These are phyloP conservation scores for Ascochyta koolunga DNA, from an alignment of 2,329 filamentous ascomycete genomes.

Conservation along the genomic window DNA sequence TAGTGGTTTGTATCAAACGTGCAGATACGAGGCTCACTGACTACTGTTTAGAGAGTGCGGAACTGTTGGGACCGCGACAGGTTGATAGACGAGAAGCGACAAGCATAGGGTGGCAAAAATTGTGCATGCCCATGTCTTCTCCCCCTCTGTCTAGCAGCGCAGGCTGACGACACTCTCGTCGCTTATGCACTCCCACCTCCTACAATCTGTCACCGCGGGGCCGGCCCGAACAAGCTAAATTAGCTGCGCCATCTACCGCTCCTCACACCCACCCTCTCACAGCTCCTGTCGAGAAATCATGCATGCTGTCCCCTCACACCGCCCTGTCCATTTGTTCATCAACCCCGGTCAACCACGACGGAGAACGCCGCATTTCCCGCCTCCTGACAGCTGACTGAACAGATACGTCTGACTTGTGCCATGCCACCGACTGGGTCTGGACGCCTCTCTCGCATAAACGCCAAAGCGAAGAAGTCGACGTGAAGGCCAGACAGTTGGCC, in stretches of 20 bases:
- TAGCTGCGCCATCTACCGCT: neutral
- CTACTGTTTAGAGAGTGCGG: neutral
- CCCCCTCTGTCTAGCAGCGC: neutral
- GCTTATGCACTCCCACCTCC: neutral
- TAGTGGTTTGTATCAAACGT: neutral
- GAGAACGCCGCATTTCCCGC: no score
- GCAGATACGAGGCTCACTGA: conserved; percentile 1
- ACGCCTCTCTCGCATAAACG: neutral
- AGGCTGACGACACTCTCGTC: neutral
- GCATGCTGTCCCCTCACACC: neutral
- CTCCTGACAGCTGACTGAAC: neutral
- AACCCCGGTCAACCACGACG: neutral
- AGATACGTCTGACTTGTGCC: neutral
- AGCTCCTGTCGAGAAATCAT: neutral
- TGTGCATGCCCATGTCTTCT: neutral
- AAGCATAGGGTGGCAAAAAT: neutral
- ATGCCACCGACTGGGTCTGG: neutral
- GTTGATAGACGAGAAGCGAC: neutral
- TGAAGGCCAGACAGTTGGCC: no score
- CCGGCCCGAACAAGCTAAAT: neutral
- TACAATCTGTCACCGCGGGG: neutral
- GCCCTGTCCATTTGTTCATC: neutral
- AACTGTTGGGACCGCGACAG: neutral
- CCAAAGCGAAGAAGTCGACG: no score
- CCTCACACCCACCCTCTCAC: neutral